Evolutionary conservation across 306 rosid genomes (phyloP), one percentile per base, ranked within the genome.

Genomic region (Alnus glutinosa): DNA sequence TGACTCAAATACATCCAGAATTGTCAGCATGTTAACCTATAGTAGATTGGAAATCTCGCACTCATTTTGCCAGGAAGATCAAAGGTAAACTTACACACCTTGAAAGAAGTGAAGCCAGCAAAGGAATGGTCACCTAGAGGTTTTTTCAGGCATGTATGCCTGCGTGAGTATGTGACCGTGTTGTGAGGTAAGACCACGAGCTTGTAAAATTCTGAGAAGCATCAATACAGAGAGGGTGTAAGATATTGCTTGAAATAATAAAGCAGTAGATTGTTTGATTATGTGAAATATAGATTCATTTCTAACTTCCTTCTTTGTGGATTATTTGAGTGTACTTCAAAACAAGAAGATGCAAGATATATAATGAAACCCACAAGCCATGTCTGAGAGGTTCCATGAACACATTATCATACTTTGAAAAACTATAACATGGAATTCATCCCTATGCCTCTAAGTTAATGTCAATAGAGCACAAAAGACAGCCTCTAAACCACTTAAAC

Each of bases 141-240:
- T 75, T 78, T 77, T 78, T 74, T 74, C 82, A 79, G 57, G 79
- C 78, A 67, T 83, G 82, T 52, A 52, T 55, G 47, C 61, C 63
- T 34, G 44, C 13, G 51, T 23, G 70, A 36, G 70, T 64, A 28
- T 36, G 70, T 64, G 28, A 14, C 0, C 18, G 50, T 67, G 50
- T 67, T 32, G 46, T 62, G 69, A 32, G 66, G 66, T 34, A 10
- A 62, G 9, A 62, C 44, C 18, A 15, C 13, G 44, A 32, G 3
- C 69, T 67, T 16, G 50, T 39, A 14, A 8, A 44, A 48, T 50
- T 74, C 19, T 68, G 72, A 74, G 13, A 67, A 49, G n/a, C 19
- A 30, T 71, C 61, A 62, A 81, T 30, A 28, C 39, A 42, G 13
- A 8, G 34, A 32, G 42, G 47, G 71, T 62, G 70, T 71, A 5